Evolutionary conservation across 164 flowering plant species (phyloP).

Genomic region (Amborella trichopoda): DNA sequence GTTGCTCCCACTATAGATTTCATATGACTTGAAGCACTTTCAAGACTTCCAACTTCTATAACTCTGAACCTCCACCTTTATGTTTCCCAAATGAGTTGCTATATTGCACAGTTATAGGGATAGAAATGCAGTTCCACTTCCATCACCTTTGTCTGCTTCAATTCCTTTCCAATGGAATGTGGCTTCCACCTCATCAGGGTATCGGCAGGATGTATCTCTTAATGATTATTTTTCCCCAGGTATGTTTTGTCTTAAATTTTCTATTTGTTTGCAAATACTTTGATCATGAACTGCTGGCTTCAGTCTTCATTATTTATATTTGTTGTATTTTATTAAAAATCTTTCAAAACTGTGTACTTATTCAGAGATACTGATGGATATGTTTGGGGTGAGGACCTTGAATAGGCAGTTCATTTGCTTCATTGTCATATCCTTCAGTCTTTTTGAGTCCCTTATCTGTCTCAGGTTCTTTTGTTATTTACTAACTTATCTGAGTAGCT

Average conservation of each 20-base stretch:
- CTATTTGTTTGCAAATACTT: not conserved
- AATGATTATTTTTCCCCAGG: slow-evolving; percentile 99
- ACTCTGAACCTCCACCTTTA: slow-evolving; percentile 25
- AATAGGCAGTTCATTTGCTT: no score
- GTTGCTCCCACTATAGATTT: slow-evolving; percentile 19
- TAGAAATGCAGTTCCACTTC: slow-evolving; percentile 24
- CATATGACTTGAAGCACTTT: slow-evolving; percentile 20
- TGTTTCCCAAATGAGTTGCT: slow-evolving; percentile 33
- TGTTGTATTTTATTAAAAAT: no score
- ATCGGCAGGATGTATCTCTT: slow-evolving; percentile 99
- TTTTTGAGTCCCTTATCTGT: no score
- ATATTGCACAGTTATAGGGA: slow-evolving; percentile 25
- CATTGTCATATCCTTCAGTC: no score
- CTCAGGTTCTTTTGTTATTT: no score
- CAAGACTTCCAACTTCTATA: slow-evolving; percentile 23
- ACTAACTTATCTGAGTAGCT: no score
- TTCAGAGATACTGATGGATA: no score
- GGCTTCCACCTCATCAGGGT: slow-evolving; percentile 36
- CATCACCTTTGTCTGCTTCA: no score
- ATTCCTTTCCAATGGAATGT: slow-evolving; percentile 22
- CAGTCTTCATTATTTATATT: no score
- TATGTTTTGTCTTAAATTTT: slow-evolving; percentile 8
- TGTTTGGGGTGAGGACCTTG: no score
- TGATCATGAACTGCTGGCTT: no score
- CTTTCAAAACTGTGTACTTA: no score